Evolutionary conservation across 805 yeast species (phyloP).

Genomic region (Schizosaccharomyces octosporus): DNA sequence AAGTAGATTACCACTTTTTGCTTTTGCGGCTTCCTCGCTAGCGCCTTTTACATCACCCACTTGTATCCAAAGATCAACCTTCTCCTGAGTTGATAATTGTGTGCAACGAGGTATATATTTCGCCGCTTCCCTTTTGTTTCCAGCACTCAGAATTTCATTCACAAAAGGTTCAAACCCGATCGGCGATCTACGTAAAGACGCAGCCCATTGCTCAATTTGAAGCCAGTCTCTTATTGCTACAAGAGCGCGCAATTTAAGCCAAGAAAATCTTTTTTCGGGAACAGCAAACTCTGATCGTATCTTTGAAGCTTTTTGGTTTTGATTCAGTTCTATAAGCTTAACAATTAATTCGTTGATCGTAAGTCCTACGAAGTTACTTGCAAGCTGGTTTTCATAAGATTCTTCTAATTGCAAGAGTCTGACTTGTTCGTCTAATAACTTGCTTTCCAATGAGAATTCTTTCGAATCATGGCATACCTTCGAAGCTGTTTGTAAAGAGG

Average conservation of each 20-base stretch:
- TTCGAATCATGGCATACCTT: not conserved
- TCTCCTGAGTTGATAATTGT: slow-evolving; percentile 21
- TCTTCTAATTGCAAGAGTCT: slow-evolving; percentile 22
- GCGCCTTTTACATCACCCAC: slow-evolving; percentile 23
- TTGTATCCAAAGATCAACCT: slow-evolving; percentile 25
- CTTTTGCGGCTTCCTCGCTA: slow-evolving; percentile 12
- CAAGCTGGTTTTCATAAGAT: slow-evolving; percentile 20
- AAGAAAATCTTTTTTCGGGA: slow-evolving; percentile 31
- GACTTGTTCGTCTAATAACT: slow-evolving; percentile 20
- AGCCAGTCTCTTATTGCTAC: slow-evolving; percentile 28
- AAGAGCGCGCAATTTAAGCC: slow-evolving; percentile 25
- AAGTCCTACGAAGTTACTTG: slow-evolving; percentile 17
- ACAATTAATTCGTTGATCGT: slow-evolving; percentile 27
- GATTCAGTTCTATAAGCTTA: slow-evolving; percentile 23
- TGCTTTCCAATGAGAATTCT: not conserved
- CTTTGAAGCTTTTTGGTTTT: slow-evolving; percentile 24
- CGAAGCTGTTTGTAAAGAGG: slow-evolving; percentile 4
- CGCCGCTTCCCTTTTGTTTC: slow-evolving; percentile 35
- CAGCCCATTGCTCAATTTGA: slow-evolving; percentile 29
- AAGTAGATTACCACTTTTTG: slow-evolving; percentile 10
- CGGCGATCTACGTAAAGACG: slow-evolving; percentile 28
- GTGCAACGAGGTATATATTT: slow-evolving; percentile 31
- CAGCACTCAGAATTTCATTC: slow-evolving; percentile 26
- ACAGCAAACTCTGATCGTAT: slow-evolving; percentile 30
- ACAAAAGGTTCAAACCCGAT: slow-evolving; percentile 50